A percentile compares a stretch with the other conserved stretches of the same genome.
Evolutionary conservation across 106 monocot genomes (phyloP).

Genomic region (Phalaenopsis aphrodite): DNA sequence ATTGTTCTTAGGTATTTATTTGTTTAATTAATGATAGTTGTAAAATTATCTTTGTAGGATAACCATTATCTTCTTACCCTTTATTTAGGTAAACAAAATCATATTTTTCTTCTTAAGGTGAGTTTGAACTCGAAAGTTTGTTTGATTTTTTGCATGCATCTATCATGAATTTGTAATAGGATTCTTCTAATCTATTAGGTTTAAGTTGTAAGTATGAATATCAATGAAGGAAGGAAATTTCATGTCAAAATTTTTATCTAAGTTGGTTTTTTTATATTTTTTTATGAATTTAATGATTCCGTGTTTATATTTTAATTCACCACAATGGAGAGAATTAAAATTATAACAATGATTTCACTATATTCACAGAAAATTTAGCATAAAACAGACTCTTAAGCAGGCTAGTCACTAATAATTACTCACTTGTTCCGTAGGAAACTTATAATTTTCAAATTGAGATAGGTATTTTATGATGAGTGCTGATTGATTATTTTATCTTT

Average conservation of each 20-base stretch:
- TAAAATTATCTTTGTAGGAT: no score
- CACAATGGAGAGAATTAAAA: conserved; percentile 64
- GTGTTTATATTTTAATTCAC: neutral
- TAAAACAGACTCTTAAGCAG: conserved; percentile 50
- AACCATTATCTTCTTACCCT: conserved; percentile 4
- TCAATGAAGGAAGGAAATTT: conserved; percentile 61
- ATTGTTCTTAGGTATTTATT: no score
- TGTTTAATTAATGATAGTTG: no score
- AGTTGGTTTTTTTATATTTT: neutral
- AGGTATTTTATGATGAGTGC: neutral
- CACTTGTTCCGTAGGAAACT: neutral
- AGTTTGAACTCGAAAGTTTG: neutral
- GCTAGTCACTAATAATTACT: conserved; percentile 29
- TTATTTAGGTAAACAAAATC: neutral
- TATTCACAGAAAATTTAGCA: conserved; percentile 73
- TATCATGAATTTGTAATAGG: no score
- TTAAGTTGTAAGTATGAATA: conserved; percentile 73
- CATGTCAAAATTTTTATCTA: neutral
- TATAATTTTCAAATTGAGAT: conserved; percentile 2
- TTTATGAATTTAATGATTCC: neutral
- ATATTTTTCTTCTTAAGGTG: conserved; percentile 11
- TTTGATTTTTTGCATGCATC: neutral
- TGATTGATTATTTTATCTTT: no score
- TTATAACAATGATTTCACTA: conserved; percentile 62
- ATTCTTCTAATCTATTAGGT: conserved; percentile 29